phyloP scores from a whole-genome alignment of 352 stramenopile genomes.

The Peronospora belbahrii region DNA sequence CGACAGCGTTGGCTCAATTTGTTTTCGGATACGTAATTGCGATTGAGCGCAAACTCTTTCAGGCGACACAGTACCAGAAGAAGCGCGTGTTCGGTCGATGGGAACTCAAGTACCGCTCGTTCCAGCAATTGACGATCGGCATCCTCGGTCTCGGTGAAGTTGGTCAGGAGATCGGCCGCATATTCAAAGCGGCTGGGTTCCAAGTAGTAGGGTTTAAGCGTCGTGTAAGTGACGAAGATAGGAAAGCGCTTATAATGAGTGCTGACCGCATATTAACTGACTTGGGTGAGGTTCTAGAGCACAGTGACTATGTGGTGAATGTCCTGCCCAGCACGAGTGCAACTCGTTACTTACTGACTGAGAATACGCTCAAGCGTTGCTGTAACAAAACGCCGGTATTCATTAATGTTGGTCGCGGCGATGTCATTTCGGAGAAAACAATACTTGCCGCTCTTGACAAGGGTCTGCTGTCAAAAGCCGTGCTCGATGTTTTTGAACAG shows the following conservation, averaged over 20 bases:
- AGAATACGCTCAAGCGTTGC: conserved; percentile 38
- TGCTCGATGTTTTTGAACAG: conserved; percentile 51
- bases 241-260: conserved; percentile 13
- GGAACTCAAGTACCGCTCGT: conserved; percentile 35
- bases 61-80: conserved; percentile 28
- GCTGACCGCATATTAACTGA: conserved; percentile 38
- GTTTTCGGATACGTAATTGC: conserved; percentile 39
- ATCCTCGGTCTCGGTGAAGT: conserved; percentile 58
- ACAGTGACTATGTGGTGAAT: conserved; percentile 76
- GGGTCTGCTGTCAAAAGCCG: conserved; percentile 43
- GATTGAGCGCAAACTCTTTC: conserved; percentile 39
- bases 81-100: conserved; percentile 27
- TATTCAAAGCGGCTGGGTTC: conserved; percentile 48
- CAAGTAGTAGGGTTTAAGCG: conserved; percentile 62
- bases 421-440: conserved; percentile 57
- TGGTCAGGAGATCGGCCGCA: conserved; percentile 44
- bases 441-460: conserved; percentile 64
- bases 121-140: conserved; percentile 37
- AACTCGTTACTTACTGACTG: conserved; percentile 62
- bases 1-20: conserved; percentile 39
- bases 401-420: conserved; percentile 84
- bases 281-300: conserved; percentile 34
- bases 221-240: conserved; percentile 21
- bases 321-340: conserved; percentile 69
- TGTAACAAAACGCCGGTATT: conserved; percentile 56